phyloP scores from a whole-genome alignment of 2,329 filamentous ascomycete genomes.

The Tolypocladium endophyticum region DNA sequence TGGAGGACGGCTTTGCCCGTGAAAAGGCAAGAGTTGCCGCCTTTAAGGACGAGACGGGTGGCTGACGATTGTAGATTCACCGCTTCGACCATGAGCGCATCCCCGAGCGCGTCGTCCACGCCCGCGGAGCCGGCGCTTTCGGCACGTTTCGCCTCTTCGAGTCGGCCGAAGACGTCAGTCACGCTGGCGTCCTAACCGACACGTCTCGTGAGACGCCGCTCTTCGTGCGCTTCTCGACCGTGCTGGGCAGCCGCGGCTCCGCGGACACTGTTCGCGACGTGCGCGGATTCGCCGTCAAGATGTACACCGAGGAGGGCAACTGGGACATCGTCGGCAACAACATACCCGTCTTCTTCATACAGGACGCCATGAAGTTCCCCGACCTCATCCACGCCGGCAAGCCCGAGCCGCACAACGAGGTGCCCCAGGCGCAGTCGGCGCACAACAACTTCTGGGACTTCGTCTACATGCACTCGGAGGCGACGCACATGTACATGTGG shows the following conservation, averaged over 20 bases:
- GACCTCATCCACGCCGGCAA: slow-evolving; percentile 57
- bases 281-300: slow-evolving; percentile 59
- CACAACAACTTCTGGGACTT: slow-evolving; percentile 78
- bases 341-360: slow-evolving; percentile 60
- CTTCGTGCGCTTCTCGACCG: slow-evolving; percentile 60
- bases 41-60: slow-evolving; percentile 2
- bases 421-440: slow-evolving; percentile 59
- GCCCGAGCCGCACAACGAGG: slow-evolving; percentile 65
- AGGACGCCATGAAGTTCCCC: slow-evolving; percentile 56
- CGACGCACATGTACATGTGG: slow-evolving; percentile 74
- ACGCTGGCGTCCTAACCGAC: slow-evolving; percentile 48
- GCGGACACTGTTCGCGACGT: slow-evolving; percentile 79
- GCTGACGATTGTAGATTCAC: slow-evolving; percentile 39
- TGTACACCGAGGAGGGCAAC: slow-evolving; percentile 64
- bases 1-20: slow-evolving; percentile 51
- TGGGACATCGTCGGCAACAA: slow-evolving; percentile 59
- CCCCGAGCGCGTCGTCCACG: slow-evolving; percentile 59
- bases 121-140: slow-evolving; percentile 58
- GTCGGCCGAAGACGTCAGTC: slow-evolving; percentile 56
- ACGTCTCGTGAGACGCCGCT: slow-evolving; percentile 38
- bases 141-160: slow-evolving; percentile 59
- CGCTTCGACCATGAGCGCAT: slow-evolving; percentile 55
- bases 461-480: slow-evolving; percentile 49
- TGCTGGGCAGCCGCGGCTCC: slow-evolving; percentile 62
- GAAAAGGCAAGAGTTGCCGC: slow-evolving; percentile 50